A percentile compares a stretch with the other conserved stretches of the same genome.
Evolutionary conservation across 306 rosid species (phyloP).

Genomic region (Gastrolobium villosum): DNA sequence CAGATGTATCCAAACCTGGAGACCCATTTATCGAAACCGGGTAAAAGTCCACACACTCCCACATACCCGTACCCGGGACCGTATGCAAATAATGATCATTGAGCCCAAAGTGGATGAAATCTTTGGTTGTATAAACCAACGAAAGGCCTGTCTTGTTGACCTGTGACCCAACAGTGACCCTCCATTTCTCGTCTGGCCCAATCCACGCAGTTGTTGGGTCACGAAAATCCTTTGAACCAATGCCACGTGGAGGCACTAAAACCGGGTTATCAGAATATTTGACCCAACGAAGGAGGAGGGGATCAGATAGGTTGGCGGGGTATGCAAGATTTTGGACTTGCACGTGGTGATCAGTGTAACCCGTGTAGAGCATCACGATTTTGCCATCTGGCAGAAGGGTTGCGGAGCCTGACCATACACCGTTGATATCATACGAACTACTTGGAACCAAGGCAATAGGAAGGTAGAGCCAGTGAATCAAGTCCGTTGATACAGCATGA

Average conservation of each 20-base stretch:
- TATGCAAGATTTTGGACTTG: conserved; percentile 84
- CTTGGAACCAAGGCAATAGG: conserved; percentile 77
- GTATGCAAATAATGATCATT: conserved; percentile 52
- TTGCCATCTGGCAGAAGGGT: conserved; percentile 76
- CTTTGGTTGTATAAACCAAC: conserved; percentile 61
- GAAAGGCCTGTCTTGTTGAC: conserved; percentile 59
- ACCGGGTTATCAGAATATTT: conserved; percentile 75
- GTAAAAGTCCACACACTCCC: conserved; percentile 93
- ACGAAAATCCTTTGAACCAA: conserved; percentile 63
- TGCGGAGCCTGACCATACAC: conserved; percentile 92
- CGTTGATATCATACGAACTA: conserved; percentile 65
- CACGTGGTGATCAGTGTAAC: conserved; percentile 57
- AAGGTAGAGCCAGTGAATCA: conserved; percentile 88
- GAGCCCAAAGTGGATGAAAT: conserved; percentile 63
- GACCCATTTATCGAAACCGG: conserved; percentile 69
- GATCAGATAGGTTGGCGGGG: conserved; percentile 83
- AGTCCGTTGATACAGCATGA: conserved; percentile 79
- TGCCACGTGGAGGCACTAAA: conserved; percentile 65
- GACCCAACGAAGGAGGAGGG: conserved; percentile 81
- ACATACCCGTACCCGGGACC: conserved; percentile 92
- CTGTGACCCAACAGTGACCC: conserved; percentile 71
- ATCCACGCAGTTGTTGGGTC: conserved; percentile 85
- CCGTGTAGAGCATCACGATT: conserved; percentile 76
- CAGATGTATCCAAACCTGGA: conserved; percentile 75
- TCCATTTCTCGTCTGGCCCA: conserved; percentile 73